Evolutionary conservation across 106 monocot species (phyloP), one percentile per base, ranked within the genome.

Genomic region (Platanthera guangdongensis): DNA sequence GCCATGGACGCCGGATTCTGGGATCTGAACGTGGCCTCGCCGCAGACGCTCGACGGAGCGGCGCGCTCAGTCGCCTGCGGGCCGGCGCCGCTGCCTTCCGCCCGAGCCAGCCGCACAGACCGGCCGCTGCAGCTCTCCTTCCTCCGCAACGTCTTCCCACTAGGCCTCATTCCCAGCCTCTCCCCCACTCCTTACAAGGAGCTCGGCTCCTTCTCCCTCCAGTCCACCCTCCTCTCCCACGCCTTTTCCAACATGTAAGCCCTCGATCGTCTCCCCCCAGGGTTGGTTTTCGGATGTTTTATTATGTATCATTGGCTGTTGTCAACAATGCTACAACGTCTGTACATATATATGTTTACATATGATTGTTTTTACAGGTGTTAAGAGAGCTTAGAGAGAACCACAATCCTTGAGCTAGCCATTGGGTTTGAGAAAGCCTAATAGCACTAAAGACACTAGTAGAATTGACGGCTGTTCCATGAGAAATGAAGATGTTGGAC

Each of bases 1-100:
- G 90, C 93, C 7, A 90, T 90, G 90, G 90, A 87, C 86, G 80
- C 87, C 21, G 87, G 82, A 15, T 93, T 93, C 82, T 89, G 82
- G 84, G 89, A 92, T 78, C 79, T 90, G 13, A 76, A 79, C 76
- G 16, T 90, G 0, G 68, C 88, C 7, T 78, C 90, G 32, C 49
- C 86, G 19, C 89, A 75, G 45, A 78, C 80, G 47, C 81, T 93
- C 10, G 90, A 90, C 6, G 85, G 84, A 13, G 52, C 59, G 21
- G 88, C 78, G 5, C 78, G 79, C 72, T 60, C 77, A 72, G 87
- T 93, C 51, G 85, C 87, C 51, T 86, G 86, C 47, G 87, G 88
- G 30, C 86, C 90, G 32, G 51, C 70, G 25, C 89, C 90, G n/a
- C 67, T 80, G 54, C 76, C 75, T n/a, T 72, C 80, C 16, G 80